A percentile compares a stretch with the other conserved stretches of the same genome.
Evolutionary conservation across 257 asterid genomes (phyloP).

Genomic region (Solanum dulcamara): DNA sequence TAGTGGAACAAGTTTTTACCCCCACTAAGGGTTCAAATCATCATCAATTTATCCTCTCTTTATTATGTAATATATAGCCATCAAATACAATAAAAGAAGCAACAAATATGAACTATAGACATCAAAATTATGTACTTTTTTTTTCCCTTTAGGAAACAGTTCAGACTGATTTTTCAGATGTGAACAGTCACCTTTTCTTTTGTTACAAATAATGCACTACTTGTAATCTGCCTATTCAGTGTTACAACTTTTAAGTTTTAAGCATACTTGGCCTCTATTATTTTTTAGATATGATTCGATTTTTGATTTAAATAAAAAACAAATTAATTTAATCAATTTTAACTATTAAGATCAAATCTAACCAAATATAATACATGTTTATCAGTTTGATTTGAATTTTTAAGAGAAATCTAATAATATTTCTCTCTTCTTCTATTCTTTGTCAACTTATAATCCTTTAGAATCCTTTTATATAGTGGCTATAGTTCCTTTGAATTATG

Average conservation of each 20-base stretch:
- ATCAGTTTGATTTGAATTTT: no score
- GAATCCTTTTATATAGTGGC: no score
- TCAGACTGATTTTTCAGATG: neutral
- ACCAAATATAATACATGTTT: no score
- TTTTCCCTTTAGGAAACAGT: neutral
- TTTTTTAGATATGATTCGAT: no score
- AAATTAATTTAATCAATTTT: no score
- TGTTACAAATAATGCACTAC: neutral
- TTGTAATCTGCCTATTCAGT: no score
- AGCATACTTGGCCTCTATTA: neutral
- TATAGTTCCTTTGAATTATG: no score
- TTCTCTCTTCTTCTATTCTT: neutral
- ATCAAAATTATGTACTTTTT: neutral
- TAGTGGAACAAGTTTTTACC: slow-evolving; percentile 20
- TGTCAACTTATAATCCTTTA: no score
- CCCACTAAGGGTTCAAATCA: slow-evolving; percentile 3
- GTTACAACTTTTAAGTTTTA: neutral
- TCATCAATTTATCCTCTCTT: neutral
- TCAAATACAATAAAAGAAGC: neutral
- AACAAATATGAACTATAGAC: neutral
- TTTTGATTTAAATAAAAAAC: no score
- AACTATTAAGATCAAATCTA: no score
- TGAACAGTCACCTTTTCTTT: neutral
- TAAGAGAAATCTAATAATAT: no score
- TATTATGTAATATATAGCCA: neutral